These are phyloP conservation scores for Aspergillus leporis DNA, from an alignment of 495 filamentous ascomycete genomes.

Conservation along the genomic window DNA sequence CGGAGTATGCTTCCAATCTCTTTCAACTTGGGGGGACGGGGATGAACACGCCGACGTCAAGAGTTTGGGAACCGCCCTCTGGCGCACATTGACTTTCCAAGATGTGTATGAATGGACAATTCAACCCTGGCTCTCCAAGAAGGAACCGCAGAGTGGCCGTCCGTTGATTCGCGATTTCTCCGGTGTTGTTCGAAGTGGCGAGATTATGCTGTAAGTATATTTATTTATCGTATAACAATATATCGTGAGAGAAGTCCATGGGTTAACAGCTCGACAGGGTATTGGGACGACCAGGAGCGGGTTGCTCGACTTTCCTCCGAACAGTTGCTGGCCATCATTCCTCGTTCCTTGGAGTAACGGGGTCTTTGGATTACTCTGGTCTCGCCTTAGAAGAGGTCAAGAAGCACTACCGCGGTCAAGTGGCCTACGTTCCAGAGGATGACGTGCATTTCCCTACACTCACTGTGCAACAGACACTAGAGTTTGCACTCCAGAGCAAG, in stretches of 20 bases:
- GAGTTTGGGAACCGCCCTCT: slow-evolving; percentile 35
- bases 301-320: slow-evolving; percentile 87
- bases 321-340: slow-evolving; percentile 76
- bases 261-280: slow-evolving; percentile 43
- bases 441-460: slow-evolving; percentile 81
- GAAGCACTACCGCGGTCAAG: slow-evolving; percentile 72
- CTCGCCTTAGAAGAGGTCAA: slow-evolving; percentile 61
- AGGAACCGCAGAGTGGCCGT: slow-evolving; percentile 33
- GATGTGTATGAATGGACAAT: slow-evolving; percentile 44
- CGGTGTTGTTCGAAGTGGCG: slow-evolving; percentile 67
- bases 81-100: slow-evolving; percentile 37
- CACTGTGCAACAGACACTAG: slow-evolving; percentile 79
- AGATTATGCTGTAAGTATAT: slow-evolving; percentile 63
- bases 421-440: slow-evolving; percentile 81
- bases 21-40: slow-evolving; percentile 41
- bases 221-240: background rate
- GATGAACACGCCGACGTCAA: slow-evolving; percentile 34
- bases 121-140: slow-evolving; percentile 33
- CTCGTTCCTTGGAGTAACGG: slow-evolving; percentile 75
- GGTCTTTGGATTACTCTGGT: slow-evolving; percentile 77
- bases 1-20: slow-evolving; percentile 37
- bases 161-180: slow-evolving; percentile 57
- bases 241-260: background rate
- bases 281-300: slow-evolving; percentile 78
- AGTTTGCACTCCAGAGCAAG: slow-evolving; percentile 78